Evolutionary conservation across 805 yeast species (phyloP), one percentile per base, ranked within the genome.

Genomic region (Pichia deserticola): DNA sequence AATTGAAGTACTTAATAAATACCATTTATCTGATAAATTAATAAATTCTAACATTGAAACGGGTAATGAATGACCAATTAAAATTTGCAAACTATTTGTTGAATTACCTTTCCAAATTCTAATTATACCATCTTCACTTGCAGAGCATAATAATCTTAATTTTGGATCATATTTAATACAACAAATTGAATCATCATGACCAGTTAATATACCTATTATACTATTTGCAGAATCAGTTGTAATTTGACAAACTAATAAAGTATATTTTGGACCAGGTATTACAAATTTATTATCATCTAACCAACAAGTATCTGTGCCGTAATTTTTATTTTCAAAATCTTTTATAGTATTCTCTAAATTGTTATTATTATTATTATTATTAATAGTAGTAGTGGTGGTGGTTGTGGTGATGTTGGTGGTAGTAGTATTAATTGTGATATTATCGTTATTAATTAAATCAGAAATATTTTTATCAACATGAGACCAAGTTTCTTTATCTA

Each of bases 51-150:
- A 70, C 20, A 70, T 74, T 3, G 80, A 69, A 8, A 82, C 71
- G 30, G 87, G 79, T 49, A 81, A 77, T 1, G 78, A 70, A 60
- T 84, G 89, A 0, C 82, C 83, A 7, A 60, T 49, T 37, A 79
- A 60, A 5, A 75, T 66, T 50, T 75, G 75, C 36, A 75, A 66
- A 32, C 79, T 75, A 51, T 77, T 78, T 28, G 77, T 67, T 34
- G 81, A 76, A 30, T 75, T 75, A 36, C 89, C 84, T 58, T 75
- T 78, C 96, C 96, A 90, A 25, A 89, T 70, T 56, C 87, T 77
- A 8, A 89, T 73, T 0, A 77, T 70, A 49, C 78, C 75, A 62
- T 90, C 97, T 60, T 87, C 95, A 1, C 95, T 81, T 8, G 87
- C 82, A 2, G 90, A 80, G 4, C 89, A 81, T 39, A 90, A 68